Conservation (phyloP, 306 rosid species). For the Sechiopsis laciniata region DNA sequence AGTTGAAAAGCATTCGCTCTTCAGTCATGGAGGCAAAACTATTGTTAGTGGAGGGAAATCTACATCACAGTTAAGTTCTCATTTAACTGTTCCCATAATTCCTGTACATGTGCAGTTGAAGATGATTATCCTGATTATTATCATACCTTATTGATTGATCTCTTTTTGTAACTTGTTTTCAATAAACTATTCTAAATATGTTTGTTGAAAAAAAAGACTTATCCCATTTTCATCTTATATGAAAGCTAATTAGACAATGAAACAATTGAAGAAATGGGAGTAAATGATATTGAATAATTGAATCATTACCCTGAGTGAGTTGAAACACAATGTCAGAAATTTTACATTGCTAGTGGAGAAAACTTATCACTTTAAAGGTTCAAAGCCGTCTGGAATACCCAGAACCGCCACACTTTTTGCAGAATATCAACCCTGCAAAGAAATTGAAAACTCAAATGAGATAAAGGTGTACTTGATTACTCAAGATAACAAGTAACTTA, state of each 20-base stretch:
- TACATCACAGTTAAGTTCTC: conserved; percentile 17
- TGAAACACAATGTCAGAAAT: background rate
- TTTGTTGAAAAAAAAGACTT: background rate
- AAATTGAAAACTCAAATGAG: background rate
- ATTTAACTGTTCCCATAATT: conserved; percentile 8
- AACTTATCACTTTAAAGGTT: conserved; percentile 22
- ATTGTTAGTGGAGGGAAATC: conserved; percentile 37
- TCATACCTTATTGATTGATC: conserved; percentile 17
- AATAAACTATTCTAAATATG: background rate
- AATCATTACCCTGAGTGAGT: background rate
- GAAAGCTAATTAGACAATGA: background rate
- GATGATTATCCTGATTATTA: background rate
- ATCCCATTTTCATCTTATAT: background rate
- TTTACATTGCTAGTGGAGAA: conserved; percentile 7
- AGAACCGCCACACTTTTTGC: conserved; percentile 98
- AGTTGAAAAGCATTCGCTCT: conserved; percentile 40
- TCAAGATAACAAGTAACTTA: background rate
- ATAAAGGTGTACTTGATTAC: background rate
- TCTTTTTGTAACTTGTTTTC: background rate
- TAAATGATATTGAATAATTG: background rate
- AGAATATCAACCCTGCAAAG: conserved; percentile 68
- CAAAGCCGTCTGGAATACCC: conserved; percentile 89
- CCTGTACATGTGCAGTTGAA: conserved; percentile 8
- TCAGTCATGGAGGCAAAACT: conserved; percentile 52
- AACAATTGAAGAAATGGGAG: background rate